These are phyloP conservation scores for Cairneyella variabilis DNA, from an alignment of 495 filamentous ascomycete species.

Conservation along the genomic window DNA sequence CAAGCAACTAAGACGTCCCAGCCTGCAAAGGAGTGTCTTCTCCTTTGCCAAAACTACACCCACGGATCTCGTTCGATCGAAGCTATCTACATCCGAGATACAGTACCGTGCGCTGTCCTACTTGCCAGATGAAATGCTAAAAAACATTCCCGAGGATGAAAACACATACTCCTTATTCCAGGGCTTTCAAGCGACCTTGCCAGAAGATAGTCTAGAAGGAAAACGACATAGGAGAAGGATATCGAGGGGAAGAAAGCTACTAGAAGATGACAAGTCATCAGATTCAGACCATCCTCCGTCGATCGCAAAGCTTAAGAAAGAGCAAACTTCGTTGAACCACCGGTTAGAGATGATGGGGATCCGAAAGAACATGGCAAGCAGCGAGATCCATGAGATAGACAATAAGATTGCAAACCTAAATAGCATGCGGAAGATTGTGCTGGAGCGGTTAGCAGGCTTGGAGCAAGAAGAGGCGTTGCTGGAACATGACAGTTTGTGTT, in stretches of 20 bases:
- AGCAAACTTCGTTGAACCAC: slow-evolving; percentile 71
- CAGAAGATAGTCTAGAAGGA: slow-evolving; percentile 63
- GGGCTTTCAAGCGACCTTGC: slow-evolving; percentile 88
- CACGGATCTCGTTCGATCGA: slow-evolving; percentile 87
- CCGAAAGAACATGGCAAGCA: slow-evolving; percentile 95
- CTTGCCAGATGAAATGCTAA: slow-evolving; percentile 85
- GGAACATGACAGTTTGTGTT: slow-evolving; percentile 73
- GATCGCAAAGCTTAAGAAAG: slow-evolving; percentile 67
- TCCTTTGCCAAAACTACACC: slow-evolving; percentile 83
- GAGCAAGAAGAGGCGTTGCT: slow-evolving; percentile 89
- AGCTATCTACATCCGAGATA: slow-evolving; percentile 87
- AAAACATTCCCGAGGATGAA: slow-evolving; percentile 77
- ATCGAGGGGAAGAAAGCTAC: slow-evolving; percentile 68
- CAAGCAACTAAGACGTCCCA: slow-evolving; percentile 77
- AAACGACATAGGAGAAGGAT: slow-evolving; percentile 66
- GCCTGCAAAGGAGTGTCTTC: slow-evolving; percentile 83
- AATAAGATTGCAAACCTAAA: slow-evolving; percentile 93
- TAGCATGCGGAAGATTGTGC: slow-evolving; percentile 87
- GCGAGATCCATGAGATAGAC: slow-evolving; percentile 95
- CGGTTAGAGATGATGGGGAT: slow-evolving; percentile 87
- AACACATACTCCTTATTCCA: slow-evolving; percentile 92
- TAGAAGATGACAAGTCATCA: slow-evolving; percentile 53
- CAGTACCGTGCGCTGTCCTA: slow-evolving; percentile 89
- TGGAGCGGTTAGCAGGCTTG: slow-evolving; percentile 84
- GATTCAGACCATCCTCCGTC: slow-evolving; percentile 42